phyloP scores from a whole-genome alignment of 192 early-diverging fungal genomes.

The Entophlyctis luteolus region DNA sequence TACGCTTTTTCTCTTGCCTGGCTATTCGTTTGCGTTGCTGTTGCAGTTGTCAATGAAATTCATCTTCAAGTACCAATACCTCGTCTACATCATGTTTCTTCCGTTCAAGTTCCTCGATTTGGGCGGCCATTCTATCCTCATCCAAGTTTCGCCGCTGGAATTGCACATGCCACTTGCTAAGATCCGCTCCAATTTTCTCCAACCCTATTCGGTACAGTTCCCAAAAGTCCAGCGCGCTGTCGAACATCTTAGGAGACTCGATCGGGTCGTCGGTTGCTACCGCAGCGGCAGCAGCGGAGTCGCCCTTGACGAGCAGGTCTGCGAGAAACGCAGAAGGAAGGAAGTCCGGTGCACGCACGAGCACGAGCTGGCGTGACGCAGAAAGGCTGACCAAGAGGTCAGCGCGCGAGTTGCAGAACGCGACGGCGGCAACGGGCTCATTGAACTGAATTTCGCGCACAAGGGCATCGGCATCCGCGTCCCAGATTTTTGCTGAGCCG shows the following conservation, averaged over 20 bases:
- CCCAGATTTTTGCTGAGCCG: constrained; percentile 52
- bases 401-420: constrained; percentile 42
- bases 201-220: constrained; percentile 29
- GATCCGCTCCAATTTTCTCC: constrained; percentile 23
- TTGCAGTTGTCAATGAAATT: constrained; percentile 1
- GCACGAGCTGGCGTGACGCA: constrained; percentile 33
- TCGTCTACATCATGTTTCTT: constrained; percentile 12
- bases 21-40: constrained; percentile 12
- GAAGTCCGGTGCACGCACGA: constrained; percentile 49
- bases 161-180: constrained; percentile 34
- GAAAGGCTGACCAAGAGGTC: constrained; percentile 46
- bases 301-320: constrained; percentile 16
- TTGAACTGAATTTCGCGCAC: constrained; percentile 52
- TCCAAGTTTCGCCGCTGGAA: not conserved
- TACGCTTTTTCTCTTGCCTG: not conserved
- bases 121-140: not conserved
- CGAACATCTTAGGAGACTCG: constrained; percentile 44
- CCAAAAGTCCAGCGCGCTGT: constrained; percentile 49
- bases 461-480: constrained; percentile 32
- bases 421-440: constrained; percentile 31
- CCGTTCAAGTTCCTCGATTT: constrained; percentile 19
- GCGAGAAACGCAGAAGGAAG: constrained; percentile 35
- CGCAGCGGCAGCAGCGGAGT: constrained; percentile 24
- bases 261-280: constrained; percentile 49
- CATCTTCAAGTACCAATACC: not conserved